These are phyloP conservation scores for Manihot esculenta DNA, from an alignment of 441 rosid species.

Conservation along the genomic window DNA sequence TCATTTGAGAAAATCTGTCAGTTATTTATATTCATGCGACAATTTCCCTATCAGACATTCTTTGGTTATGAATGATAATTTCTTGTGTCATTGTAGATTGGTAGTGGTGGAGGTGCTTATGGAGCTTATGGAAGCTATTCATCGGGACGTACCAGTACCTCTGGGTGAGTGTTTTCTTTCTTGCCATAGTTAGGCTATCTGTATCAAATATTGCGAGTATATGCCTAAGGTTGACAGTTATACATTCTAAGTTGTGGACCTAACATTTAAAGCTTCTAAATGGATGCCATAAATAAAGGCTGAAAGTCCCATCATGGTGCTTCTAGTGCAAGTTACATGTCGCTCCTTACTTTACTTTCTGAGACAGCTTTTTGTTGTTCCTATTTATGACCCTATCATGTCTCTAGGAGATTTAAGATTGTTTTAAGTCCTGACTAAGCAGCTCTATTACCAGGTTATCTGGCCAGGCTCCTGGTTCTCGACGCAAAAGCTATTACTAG, in stretches of 20 bases:
- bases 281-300: conserved; percentile 1
- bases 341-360: background rate
- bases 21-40: background rate
- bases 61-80: conserved; percentile 9
- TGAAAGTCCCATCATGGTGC: background rate
- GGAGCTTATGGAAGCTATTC: conserved; percentile 89
- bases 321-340: background rate
- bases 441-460: conserved; percentile 81
- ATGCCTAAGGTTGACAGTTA: background rate
- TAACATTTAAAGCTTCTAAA: background rate
- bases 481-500: conserved; percentile 86
- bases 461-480: conserved; percentile 64
- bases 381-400: background rate
- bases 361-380: conserved; percentile 3
- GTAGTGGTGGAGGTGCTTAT: conserved; percentile 69
- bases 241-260: background rate
- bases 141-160: conserved; percentile 66
- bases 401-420: conserved; percentile 9
- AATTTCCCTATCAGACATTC: background rate
- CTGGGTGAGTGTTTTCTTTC: conserved; percentile 60
- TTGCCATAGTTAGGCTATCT: background rate
- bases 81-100: conserved; percentile 44
- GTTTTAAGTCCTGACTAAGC: conserved; percentile 34
- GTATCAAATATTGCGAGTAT: background rate
- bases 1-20: background rate